Conservation (phyloP, 345 rosid genomes). For the Pelargonium nanum region DNA sequence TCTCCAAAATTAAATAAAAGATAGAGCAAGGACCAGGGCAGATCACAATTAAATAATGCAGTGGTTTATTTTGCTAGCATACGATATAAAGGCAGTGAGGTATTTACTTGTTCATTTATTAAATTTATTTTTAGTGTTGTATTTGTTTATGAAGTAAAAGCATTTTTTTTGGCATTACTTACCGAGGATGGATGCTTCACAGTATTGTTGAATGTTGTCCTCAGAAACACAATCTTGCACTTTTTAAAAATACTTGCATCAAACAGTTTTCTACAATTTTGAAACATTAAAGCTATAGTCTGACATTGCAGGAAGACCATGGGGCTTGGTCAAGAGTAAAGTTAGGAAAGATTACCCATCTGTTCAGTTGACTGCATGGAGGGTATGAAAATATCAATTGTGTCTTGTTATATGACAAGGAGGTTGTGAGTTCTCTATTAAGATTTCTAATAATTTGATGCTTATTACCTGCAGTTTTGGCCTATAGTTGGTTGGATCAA, state of each 20-base stretch:
- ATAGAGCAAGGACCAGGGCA: too few relatives aligned
- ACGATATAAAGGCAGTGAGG: neutral
- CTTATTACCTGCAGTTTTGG: slow-evolving; percentile 61
- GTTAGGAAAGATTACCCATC: slow-evolving; percentile 54
- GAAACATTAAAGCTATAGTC: neutral
- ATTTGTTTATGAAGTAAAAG: neutral
- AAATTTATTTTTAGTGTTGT: neutral
- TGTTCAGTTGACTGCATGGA: slow-evolving; percentile 81
- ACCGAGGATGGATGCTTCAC: neutral
- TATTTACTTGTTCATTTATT: too few relatives aligned
- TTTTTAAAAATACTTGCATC: neutral
- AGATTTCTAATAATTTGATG: neutral
- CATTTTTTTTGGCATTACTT: neutral
- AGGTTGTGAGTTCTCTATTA: neutral
- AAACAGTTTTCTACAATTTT: neutral
- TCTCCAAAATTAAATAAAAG: too few relatives aligned
- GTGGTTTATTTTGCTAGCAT: too few relatives aligned
- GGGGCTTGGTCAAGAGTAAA: slow-evolving; percentile 56
- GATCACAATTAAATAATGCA: too few relatives aligned
- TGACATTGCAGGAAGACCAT: slow-evolving; percentile 56
- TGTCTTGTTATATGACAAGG: neutral
- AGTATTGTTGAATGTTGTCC: neutral
- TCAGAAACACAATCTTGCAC: neutral
- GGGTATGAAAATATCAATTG: slow-evolving; percentile 30
- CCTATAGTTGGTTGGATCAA: slow-evolving; percentile 85